Conservation (phyloP, 2,329 filamentous ascomycete species). For the Amesomyces nigricolor region DNA sequence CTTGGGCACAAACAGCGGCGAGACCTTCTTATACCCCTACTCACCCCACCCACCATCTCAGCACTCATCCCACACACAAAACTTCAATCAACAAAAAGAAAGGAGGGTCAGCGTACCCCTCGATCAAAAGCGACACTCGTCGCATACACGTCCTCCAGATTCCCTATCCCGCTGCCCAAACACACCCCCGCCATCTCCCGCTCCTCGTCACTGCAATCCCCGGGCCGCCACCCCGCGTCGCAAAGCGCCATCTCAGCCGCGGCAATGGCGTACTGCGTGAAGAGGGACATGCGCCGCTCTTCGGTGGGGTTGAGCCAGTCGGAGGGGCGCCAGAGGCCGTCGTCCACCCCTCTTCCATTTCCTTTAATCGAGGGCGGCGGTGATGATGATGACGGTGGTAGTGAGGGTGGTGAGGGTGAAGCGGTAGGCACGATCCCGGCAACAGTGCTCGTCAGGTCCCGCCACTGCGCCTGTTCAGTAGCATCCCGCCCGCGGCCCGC, state of each 20-base stretch:
- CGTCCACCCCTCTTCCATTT: conserved; percentile 18
- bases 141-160: conserved; percentile 82
- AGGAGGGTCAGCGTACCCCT: conserved; percentile 49
- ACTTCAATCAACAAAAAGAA: background rate
- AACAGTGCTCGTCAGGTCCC: conserved; percentile 72
- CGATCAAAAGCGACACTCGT: conserved; percentile 72
- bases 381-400: conserved; percentile 31
- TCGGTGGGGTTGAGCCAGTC: conserved; percentile 52
- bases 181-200: conserved; percentile 81
- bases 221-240: conserved; percentile 72
- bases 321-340: conserved; percentile 40
- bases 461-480: conserved; percentile 50
- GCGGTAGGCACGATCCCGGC: conserved; percentile 75
- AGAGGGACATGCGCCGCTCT: conserved; percentile 77
- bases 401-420: conserved; percentile 33
- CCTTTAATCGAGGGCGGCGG: background rate
- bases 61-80: background rate
- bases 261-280: conserved; percentile 86
- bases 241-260: conserved; percentile 78
- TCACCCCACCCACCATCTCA: background rate
- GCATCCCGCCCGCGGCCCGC: conserved; percentile 46
- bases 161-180: conserved; percentile 91
- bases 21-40: conserved; percentile 87
- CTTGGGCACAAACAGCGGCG: conserved; percentile 86
- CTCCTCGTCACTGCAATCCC: conserved; percentile 45